phyloP scores from a whole-genome alignment of 805 yeast genomes.

The Cyberlindnera xylosilytica region DNA sequence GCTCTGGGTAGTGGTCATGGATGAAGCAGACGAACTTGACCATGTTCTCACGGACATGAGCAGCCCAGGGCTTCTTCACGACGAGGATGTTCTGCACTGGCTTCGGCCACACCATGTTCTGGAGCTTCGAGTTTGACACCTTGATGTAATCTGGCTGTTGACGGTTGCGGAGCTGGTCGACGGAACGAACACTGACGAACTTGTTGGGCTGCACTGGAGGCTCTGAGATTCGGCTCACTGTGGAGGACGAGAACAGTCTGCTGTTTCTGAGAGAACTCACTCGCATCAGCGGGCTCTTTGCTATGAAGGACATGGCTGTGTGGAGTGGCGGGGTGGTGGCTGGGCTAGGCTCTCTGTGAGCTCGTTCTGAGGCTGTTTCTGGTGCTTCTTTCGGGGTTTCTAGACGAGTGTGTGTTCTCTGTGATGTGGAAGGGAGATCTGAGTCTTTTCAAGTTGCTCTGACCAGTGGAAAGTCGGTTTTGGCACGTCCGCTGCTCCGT shows the following conservation, averaged over 20 bases:
- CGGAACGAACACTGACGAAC: slow-evolving; percentile 32
- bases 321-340: not conserved
- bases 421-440: too few species aligned
- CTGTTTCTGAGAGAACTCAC: not conserved
- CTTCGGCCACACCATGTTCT: slow-evolving; percentile 64
- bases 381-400: too few species aligned
- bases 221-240: slow-evolving; percentile 24
- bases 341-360: not conserved
- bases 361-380: too few species aligned
- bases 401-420: too few species aligned
- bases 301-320: slow-evolving; percentile 4
- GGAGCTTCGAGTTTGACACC: slow-evolving; percentile 57
- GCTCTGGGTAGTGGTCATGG: slow-evolving; percentile 58
- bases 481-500: not conserved
- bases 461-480: too few species aligned
- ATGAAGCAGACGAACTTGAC: slow-evolving; percentile 60
- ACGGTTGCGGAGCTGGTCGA: slow-evolving; percentile 28
- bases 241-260: slow-evolving; percentile 18
- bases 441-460: too few species aligned
- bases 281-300: not conserved
- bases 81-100: slow-evolving; percentile 74
- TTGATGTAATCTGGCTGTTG: slow-evolving; percentile 50
- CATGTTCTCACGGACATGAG: slow-evolving; percentile 62
- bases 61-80: slow-evolving; percentile 83
- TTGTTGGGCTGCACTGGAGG: slow-evolving; percentile 27